phyloP scores from a whole-genome alignment of 2,329 filamentous ascomycete genomes.

The Botrytis medusae region DNA sequence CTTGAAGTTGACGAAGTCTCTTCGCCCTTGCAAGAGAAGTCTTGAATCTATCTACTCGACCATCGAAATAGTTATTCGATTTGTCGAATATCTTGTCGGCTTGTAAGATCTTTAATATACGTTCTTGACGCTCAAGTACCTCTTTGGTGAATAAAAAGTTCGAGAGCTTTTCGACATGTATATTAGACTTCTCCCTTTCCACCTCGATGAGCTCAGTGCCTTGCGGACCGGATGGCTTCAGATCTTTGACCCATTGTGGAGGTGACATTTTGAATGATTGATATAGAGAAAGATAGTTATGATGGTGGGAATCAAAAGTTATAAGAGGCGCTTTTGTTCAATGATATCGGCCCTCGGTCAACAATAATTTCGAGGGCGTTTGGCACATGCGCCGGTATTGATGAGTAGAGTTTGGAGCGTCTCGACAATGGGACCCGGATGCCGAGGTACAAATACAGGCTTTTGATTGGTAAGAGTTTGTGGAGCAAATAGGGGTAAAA shows the following conservation, averaged over 20 bases:
- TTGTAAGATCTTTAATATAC: conserved; percentile 63
- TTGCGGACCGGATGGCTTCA: conserved; percentile 65
- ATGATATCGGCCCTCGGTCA: conserved; percentile 28
- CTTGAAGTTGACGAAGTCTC: conserved; percentile 63
- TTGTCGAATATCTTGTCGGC: conserved; percentile 74
- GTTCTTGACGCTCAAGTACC: conserved; percentile 58
- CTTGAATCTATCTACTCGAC: conserved; percentile 67
- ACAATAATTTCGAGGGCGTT: neutral
- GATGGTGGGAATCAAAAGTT: neutral
- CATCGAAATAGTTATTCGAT: conserved; percentile 73
- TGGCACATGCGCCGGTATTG: neutral
- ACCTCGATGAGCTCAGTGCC: conserved; percentile 67
- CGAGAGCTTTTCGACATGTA: conserved; percentile 66
- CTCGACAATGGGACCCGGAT: neutral
- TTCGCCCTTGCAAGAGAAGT: conserved; percentile 69
- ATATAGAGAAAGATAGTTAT: neutral
- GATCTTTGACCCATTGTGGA: conserved; percentile 62
- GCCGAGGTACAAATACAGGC: conserved; percentile 9
- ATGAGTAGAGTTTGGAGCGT: neutral
- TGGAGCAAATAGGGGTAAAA: conserved; percentile 5
- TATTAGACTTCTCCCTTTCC: conserved; percentile 65
- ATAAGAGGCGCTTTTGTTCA: neutral
- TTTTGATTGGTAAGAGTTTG: neutral
- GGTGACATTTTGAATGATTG: conserved; percentile 35
- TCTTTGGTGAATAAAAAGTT: conserved; percentile 69